phyloP scores from a whole-genome alignment of 2,329 filamentous ascomycete species.

The Aspergillus tamarii region DNA sequence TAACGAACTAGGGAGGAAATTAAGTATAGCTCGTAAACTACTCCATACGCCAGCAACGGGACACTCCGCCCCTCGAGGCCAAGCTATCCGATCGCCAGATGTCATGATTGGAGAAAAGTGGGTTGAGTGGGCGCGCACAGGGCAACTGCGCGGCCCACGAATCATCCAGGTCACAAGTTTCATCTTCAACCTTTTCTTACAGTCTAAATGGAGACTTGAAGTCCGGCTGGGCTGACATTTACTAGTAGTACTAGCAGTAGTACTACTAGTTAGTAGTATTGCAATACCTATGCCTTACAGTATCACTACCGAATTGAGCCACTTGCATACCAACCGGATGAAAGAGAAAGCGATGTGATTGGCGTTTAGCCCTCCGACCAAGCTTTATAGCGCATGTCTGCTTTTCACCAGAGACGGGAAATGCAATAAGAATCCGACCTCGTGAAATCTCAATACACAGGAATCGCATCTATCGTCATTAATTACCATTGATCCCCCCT shows the following conservation, averaged over 20 bases:
- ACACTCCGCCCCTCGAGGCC: conserved; percentile 1
- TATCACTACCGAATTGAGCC: conserved; percentile 17
- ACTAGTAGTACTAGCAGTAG: background rate
- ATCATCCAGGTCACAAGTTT: background rate
- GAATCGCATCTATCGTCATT: too few species aligned
- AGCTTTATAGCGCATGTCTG: conserved; percentile 22
- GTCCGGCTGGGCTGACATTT: background rate
- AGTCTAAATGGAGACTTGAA: background rate
- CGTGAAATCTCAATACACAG: conserved; percentile 5
- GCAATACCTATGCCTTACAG: conserved; percentile 1
- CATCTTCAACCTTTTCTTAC: conserved; percentile 3
- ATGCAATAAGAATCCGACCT: background rate
- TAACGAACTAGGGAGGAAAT: background rate
- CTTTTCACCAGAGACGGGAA: background rate
- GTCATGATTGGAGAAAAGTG: conserved; percentile 4
- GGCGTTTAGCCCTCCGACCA: conserved; percentile 15
- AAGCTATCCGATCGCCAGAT: background rate
- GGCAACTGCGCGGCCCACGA: conserved; percentile 10
- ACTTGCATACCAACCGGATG: conserved; percentile 16
- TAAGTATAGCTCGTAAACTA: background rate
- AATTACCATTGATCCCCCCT: background rate
- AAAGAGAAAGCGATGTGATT: conserved; percentile 11
- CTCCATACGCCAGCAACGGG: background rate
- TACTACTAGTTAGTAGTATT: too few species aligned
- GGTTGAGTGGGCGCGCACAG: conserved; percentile 5